A percentile compares a stretch with the other conserved stretches of the same genome.
Evolutionary conservation across 345 rosid species (phyloP).

Genomic region (Gossypium bickii): DNA sequence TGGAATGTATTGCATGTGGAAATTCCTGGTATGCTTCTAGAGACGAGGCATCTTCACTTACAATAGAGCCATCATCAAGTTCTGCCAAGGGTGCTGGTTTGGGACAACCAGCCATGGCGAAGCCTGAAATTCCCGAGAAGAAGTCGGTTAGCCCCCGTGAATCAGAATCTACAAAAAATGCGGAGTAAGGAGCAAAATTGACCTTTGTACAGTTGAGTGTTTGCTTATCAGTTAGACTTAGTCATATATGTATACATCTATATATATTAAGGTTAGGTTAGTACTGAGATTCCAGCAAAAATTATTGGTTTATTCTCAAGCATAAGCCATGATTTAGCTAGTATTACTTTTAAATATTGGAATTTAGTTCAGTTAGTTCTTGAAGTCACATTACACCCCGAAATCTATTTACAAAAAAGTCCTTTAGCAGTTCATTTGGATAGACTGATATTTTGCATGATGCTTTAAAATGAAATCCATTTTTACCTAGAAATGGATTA

Average conservation of each 20-base stretch:
- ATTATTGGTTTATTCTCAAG: not conserved
- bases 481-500: no score
- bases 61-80: constrained; percentile 1
- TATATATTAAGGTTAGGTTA: not conserved
- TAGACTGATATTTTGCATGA: no score
- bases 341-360: no score
- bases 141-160: not conserved
- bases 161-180: not conserved
- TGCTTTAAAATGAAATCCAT: no score
- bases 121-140: not conserved
- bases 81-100: not conserved
- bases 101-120: not conserved
- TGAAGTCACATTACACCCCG: no score
- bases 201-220: constrained; percentile 4
- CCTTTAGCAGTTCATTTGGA: no score
- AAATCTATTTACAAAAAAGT: no score
- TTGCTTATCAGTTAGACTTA: not conserved
- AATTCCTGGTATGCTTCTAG: constrained; percentile 1
- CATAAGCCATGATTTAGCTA: not conserved
- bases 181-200: not conserved
- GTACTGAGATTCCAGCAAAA: not conserved
- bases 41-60: not conserved
- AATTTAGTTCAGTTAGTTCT: no score
- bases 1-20: not conserved
- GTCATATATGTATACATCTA: not conserved